Base-by-base conservation (phyloP, 2,329 filamentous ascomycete species). In the Aspergillus sp. region DNA sequence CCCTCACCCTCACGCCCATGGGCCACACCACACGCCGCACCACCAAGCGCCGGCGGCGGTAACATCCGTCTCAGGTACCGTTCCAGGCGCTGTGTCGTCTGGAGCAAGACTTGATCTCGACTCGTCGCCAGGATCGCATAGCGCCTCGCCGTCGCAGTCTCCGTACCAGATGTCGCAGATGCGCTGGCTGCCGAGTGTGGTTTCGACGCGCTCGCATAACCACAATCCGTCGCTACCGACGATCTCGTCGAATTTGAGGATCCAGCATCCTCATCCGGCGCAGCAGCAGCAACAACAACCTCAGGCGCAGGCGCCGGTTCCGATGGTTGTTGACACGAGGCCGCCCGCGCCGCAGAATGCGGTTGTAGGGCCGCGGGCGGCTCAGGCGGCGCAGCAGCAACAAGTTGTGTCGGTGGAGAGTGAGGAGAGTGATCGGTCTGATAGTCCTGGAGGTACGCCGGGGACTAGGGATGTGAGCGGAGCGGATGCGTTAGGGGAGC, bases 111-210 rank as follows among this genome's bases (percentile, higher is more conserved):
- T 54, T 8, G 51, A 47, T 34, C 40, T 45, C 3, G 20, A 37
- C 34, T 17, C 42, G 19, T 50, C 62, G 1, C 41, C 58, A 30
- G 27, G 27, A 11, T 12, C 27, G 9, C 27, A 30, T 19, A 50
- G 52, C 4, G 51, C 45, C 6, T 47, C 62, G 13, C 41, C 63
- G 13, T 49, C 62, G n/a, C 57, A 61, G 15, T 54, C 64, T 11
- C 57, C 65, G 13, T 66, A 59, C 45, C 64, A 62, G 44, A 61
- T 69, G 55, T 59, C 66, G 2, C 65, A 66, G 53, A 51, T 68
- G 45, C 66, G 63, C 59, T 69, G 67, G 67, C 60, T 65, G 17
- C 62, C 66, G 3, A 66, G 65, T 1, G 64, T 66, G 59, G 61
- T 68, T 33, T 64, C 61, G 33, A 61, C 63, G 40, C 39, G 55